phyloP scores from a whole-genome alignment of 2,329 filamentous ascomycete species.

The Aureobasidium uvarum region DNA sequence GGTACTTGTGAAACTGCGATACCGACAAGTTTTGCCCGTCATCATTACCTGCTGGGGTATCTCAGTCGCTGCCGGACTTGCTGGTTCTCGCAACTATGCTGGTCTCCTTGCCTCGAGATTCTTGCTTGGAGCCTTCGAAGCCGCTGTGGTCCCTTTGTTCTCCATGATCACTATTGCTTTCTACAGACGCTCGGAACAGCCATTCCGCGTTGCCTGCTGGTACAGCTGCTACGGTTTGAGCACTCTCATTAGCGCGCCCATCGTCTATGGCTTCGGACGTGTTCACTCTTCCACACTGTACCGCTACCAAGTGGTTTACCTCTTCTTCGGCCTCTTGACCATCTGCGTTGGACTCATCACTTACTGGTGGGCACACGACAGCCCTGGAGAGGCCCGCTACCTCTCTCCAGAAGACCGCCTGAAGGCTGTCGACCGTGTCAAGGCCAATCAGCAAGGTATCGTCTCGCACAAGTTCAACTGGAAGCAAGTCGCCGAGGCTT shows the following conservation, averaged over 20 bases:
- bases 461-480: slow-evolving; percentile 49
- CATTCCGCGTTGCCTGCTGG: slow-evolving; percentile 28
- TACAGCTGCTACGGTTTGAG: slow-evolving; percentile 27
- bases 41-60: slow-evolving; percentile 29
- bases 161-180: slow-evolving; percentile 28
- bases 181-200: slow-evolving; percentile 26
- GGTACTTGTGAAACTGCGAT: slow-evolving; percentile 27
- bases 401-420: slow-evolving; percentile 48
- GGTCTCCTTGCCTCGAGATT: slow-evolving; percentile 30
- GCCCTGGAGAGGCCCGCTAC: slow-evolving; percentile 37
- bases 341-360: slow-evolving; percentile 24
- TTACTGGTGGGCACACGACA: slow-evolving; percentile 27
- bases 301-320: slow-evolving; percentile 27
- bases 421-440: slow-evolving; percentile 51
- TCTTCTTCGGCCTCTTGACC: slow-evolving; percentile 27
- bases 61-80: slow-evolving; percentile 26
- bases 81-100: slow-evolving; percentile 26
- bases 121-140: slow-evolving; percentile 30
- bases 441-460: slow-evolving; percentile 52
- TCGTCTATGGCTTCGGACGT: slow-evolving; percentile 27
- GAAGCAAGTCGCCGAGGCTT: slow-evolving; percentile 45
- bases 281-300: slow-evolving; percentile 25
- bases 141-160: slow-evolving; percentile 26
- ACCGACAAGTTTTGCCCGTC: slow-evolving; percentile 27
- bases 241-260: slow-evolving; percentile 23